These are phyloP conservation scores for Penicillium psychrosexuale DNA, from an alignment of 2,329 filamentous ascomycete genomes.

Conservation along the genomic window DNA sequence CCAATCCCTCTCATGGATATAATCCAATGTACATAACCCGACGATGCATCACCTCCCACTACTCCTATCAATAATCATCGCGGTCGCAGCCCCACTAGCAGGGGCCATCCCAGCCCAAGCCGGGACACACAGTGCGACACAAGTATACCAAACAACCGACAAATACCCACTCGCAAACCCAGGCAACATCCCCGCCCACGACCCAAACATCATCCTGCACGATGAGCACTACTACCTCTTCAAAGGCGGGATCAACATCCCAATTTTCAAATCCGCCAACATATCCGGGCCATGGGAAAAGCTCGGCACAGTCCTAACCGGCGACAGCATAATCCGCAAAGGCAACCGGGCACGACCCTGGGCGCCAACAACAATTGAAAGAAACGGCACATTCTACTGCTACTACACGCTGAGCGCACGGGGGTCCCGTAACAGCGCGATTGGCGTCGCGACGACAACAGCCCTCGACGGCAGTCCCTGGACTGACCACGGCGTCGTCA, in stretches of 20 bases:
- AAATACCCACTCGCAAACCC: conserved; percentile 28
- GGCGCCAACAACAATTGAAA: conserved; percentile 35
- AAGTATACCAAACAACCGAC: conserved; percentile 27
- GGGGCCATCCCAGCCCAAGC: conserved; percentile 1
- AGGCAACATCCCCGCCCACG: conserved; percentile 31
- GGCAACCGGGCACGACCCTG: conserved; percentile 33
- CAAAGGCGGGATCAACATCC: conserved; percentile 25
- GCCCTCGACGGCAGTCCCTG: conserved; percentile 25
- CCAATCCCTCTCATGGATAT: background rate
- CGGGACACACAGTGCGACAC: background rate
- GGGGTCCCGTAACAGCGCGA: conserved; percentile 34
- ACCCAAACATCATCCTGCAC: conserved; percentile 33
- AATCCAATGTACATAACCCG: conserved; percentile 1
- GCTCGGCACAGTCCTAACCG: conserved; percentile 32
- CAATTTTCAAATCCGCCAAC: conserved; percentile 9
- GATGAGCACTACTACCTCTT: conserved; percentile 36
- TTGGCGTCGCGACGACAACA: conserved; percentile 35
- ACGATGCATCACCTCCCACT: background rate
- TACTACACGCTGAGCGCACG: conserved; percentile 34
- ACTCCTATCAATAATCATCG: conserved; percentile 1
- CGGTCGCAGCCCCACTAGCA: background rate
- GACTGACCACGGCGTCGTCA: conserved; percentile 37
- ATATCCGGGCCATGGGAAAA: conserved; percentile 34
- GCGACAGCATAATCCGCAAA: conserved; percentile 30
- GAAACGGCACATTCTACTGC: conserved; percentile 35